Percentiles rank a stretch among this genome's conserved stretches.
Conservation (phyloP, 106 monocot genomes). For the Narthecium ossifragum region DNA sequence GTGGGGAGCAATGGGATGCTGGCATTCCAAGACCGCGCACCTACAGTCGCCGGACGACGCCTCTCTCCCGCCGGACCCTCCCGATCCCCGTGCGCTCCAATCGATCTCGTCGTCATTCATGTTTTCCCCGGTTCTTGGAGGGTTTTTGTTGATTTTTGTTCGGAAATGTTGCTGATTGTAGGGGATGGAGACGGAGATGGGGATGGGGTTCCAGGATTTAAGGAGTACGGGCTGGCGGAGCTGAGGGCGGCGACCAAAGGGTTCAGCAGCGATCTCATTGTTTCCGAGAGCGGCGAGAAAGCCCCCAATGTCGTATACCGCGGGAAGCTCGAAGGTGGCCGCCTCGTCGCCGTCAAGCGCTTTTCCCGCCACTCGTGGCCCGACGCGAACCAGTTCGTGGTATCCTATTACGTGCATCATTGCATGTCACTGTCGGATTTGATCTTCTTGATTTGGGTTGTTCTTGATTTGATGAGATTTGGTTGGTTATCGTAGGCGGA, state of each 20-base stretch:
- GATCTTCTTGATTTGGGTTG: neutral
- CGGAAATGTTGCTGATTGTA: slow-evolving; percentile 11
- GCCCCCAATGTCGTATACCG: slow-evolving; percentile 88
- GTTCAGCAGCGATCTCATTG: slow-evolving; percentile 81
- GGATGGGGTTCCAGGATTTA: slow-evolving; percentile 69
- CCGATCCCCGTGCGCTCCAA: slow-evolving; percentile 50
- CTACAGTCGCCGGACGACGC: slow-evolving; percentile 58
- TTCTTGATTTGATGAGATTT: neutral
- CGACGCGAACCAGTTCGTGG: slow-evolving; percentile 96
- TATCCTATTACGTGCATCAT: slow-evolving; percentile 12
- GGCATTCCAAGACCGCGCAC: slow-evolving; percentile 80
- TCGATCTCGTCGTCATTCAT: neutral
- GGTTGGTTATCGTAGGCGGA: slow-evolving; percentile 37
- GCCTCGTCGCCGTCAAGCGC: slow-evolving; percentile 78
- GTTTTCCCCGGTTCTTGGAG: neutral
- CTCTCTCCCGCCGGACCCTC: slow-evolving; percentile 36
- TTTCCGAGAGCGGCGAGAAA: slow-evolving; percentile 96
- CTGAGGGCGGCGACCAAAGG: slow-evolving; percentile 83
- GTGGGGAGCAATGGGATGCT: slow-evolving; percentile 60
- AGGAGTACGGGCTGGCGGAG: slow-evolving; percentile 77
- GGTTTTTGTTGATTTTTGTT: neutral
- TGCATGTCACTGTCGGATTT: neutral
- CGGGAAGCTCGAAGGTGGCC: slow-evolving; percentile 68
- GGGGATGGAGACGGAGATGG: slow-evolving; percentile 23
- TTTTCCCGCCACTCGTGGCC: slow-evolving; percentile 95